Evolutionary conservation across 1,139 yeast genomes (phyloP).

Genomic region (Candida glucosophila): DNA sequence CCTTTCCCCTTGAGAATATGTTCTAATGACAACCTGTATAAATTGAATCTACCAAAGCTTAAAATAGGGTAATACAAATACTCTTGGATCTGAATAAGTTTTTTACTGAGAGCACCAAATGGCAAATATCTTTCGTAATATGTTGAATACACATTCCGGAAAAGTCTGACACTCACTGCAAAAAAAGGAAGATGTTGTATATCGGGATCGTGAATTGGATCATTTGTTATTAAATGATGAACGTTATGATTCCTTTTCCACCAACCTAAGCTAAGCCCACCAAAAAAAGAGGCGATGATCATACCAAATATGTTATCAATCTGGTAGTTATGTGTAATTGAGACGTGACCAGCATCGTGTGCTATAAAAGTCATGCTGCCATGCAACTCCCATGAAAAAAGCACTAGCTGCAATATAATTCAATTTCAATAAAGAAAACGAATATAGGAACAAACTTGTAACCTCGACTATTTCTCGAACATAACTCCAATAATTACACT

Average conservation of each 20-base stretch:
- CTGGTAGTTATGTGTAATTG: slow-evolving; percentile 74
- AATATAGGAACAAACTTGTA: slow-evolving; percentile 38
- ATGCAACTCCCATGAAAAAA: slow-evolving; percentile 58
- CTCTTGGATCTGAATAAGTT: slow-evolving; percentile 55
- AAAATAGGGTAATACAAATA: slow-evolving; percentile 71
- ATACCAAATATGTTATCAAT: slow-evolving; percentile 72
- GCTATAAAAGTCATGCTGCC: slow-evolving; percentile 90
- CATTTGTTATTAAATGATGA: slow-evolving; percentile 81
- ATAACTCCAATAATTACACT: slow-evolving; percentile 69
- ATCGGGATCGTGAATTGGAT: slow-evolving; percentile 90
- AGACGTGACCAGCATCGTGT: slow-evolving; percentile 84
- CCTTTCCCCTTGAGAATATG: slow-evolving; percentile 67
- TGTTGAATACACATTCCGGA: slow-evolving; percentile 66
- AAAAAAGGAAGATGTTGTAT: slow-evolving; percentile 89
- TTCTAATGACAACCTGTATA: slow-evolving; percentile 74
- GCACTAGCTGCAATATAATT: slow-evolving; percentile 52
- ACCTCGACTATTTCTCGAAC: slow-evolving; percentile 60
- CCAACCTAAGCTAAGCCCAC: slow-evolving; percentile 91
- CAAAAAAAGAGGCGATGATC: slow-evolving; percentile 63
- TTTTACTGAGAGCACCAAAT: slow-evolving; percentile 60
- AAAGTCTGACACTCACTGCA: slow-evolving; percentile 69
- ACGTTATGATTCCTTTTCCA: slow-evolving; percentile 92
- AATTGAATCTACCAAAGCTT: slow-evolving; percentile 77
- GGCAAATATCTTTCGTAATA: slow-evolving; percentile 59
- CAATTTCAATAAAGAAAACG: slow-evolving; percentile 41